Base-by-base conservation (phyloP, 768 basidiomycete species). In the Harrya chromipes region DNA sequence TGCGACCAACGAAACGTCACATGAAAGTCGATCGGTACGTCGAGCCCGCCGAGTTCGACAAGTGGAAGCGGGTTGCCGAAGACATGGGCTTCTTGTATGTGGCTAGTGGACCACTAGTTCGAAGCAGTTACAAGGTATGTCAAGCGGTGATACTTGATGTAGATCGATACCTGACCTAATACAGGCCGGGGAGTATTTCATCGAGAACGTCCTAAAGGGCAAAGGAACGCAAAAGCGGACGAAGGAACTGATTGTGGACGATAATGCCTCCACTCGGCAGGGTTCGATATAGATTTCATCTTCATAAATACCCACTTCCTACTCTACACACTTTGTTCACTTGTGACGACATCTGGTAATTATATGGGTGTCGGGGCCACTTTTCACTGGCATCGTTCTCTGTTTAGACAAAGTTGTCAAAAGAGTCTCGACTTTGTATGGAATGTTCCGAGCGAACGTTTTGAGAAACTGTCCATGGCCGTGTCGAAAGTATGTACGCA, bases 11-110 rank as follows among this genome's bases (percentile, higher is more conserved):
- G 9, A 98, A 98, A 70, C 81, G 85, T 24, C 97, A 99, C 70
- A 98, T 99, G 97, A 99, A 98, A 70, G 97, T 99, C 10, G 87
- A 92, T 57, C 87, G 92, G 26, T 99, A 99, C 60, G 93, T 98
- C 20, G 83, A 91, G 52, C 97, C 97, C 1, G 80, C 82, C 4
- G 94, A 98, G 65, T 99, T 98, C 59, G 88, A 90, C 53, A 73
- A 78, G 48, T 99, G 95, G 95, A 94, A 87, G 65, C 73, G 81
- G 59, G 75, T 88, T 11, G 95, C 97, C 7, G 92, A 97, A 61
- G 82, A 84, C 53, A 85, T 97, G 79, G 94, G 95, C 35, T 99
- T 99, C 79, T 64, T 97, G 39, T 99, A 99, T 60, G 95, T 97
- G 31, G 97, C 97, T 9, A 92, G 90, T 68, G 97, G 97, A 0